Percentiles rank a stretch among this genome's conserved stretches.
phyloP scores from a whole-genome alignment of 2,329 filamentous ascomycete species.

The Metarhizium album region DNA sequence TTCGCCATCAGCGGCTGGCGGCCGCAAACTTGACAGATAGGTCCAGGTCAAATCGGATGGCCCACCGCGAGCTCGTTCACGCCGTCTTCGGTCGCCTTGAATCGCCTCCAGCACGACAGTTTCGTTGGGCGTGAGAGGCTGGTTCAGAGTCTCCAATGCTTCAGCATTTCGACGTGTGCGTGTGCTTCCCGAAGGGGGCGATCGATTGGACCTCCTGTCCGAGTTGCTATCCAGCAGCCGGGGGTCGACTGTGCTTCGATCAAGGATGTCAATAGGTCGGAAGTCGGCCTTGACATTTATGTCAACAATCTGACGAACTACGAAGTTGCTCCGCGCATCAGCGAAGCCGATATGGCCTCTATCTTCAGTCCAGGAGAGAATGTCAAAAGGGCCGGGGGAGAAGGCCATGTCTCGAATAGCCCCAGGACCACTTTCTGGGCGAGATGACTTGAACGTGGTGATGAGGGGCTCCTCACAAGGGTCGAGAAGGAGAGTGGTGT shows the following conservation, averaged over 20 bases:
- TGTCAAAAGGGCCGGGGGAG: conserved; percentile 77
- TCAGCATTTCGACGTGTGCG: conserved; percentile 15
- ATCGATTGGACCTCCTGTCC: conserved; percentile 24
- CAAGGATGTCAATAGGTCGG: conserved; percentile 44
- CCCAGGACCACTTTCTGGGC: conserved; percentile 58
- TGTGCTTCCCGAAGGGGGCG: conserved; percentile 3
- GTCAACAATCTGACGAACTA: conserved; percentile 56
- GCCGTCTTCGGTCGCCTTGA: conserved; percentile 40
- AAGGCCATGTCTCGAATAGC: conserved; percentile 89
- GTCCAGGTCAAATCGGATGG: conserved; percentile 11
- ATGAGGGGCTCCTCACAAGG: conserved; percentile 50
- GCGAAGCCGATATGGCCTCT: conserved; percentile 64
- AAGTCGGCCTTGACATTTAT: conserved; percentile 49
- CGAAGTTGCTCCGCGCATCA: conserved; percentile 58
- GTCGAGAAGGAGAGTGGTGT: conserved; percentile 39
- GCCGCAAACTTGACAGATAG: conserved; percentile 11
- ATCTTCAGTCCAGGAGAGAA: conserved; percentile 91
- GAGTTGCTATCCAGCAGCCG: conserved; percentile 37
- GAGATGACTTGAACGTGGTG: conserved; percentile 66
- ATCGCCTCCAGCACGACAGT: conserved; percentile 46
- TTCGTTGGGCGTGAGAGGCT: conserved; percentile 43
- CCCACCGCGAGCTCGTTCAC: conserved; percentile 26
- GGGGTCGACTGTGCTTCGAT: conserved; percentile 43
- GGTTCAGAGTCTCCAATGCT: conserved; percentile 33
- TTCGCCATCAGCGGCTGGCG: conserved; percentile 14